Evolutionary conservation across 768 basidiomycete species (phyloP), one percentile per base, ranked within the genome.

Genomic region (Megacollybia marginata): DNA sequence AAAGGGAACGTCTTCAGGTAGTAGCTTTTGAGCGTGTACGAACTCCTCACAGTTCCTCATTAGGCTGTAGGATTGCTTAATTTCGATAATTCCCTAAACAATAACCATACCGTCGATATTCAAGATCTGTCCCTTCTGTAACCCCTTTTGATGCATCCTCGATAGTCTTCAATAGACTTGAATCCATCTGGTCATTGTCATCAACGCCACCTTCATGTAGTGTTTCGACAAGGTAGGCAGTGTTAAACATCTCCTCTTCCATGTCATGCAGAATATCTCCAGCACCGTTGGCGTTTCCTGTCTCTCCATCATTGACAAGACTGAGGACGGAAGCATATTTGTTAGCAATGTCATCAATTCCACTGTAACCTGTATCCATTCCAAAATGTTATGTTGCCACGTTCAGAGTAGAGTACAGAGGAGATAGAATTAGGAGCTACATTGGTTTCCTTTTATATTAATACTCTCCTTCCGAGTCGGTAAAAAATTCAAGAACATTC

Each of bases 61-160:
- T 8, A 57, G 48, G 9, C 63, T 62, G 18, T 28, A 20, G 10
- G 42, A 18, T 16, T 18, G 42, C 2, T 16, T 2, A 18, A 23
- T 28, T 32, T 31, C 5, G 35, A 5, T 40, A 44, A n/a, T 19
- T 33, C 13, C 18, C 33, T 10, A 32, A 20, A 23, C 23, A 47
- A n/a, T 32, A 35, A 23, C 42, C 57, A 12, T 36, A 66, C 69
- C 61, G 46, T 38, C 53, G 53, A 53, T 69, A 68, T 23, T 64
- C 60, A 1, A 48, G 46, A 49, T 63, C 57, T 6, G 63, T 66
- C 18, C 53, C 52, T n/a, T 68, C 60, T 1, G 59, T 56, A 23
- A 69, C 60, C 11, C 66, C 62, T 46, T 65, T 65, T 9, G 62
- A 64, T 1, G 60, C 62, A 34, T 51, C 52, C 31, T 40, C 5